Conservation (phyloP, 179 eudicot species). For the Beta macrorhiza region DNA sequence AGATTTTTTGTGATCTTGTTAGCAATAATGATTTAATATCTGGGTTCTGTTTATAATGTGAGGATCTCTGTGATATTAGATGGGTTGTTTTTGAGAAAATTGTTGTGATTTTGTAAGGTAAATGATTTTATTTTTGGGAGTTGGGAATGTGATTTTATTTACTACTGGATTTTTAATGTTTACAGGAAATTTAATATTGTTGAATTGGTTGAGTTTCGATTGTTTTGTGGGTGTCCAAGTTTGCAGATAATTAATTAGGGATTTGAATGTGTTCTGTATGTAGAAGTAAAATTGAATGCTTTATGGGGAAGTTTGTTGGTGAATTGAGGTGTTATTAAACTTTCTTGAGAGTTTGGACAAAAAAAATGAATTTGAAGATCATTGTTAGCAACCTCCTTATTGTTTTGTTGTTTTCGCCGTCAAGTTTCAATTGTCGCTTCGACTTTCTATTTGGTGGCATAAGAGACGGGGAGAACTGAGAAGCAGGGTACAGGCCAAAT, state of each 20-base stretch:
- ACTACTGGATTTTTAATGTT: neutral
- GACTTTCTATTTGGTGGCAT: neutral
- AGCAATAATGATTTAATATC: neutral
- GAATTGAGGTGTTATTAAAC: neutral
- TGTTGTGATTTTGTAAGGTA: neutral
- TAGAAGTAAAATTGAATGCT: neutral
- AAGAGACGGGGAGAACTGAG: no score
- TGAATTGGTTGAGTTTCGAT: neutral
- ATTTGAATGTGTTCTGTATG: neutral
- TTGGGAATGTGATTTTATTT: neutral
- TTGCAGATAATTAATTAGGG: neutral
- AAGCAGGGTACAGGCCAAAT: neutral
- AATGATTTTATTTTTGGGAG: neutral
- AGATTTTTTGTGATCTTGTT: neutral
- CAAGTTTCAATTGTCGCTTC: neutral
- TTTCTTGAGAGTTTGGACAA: neutral
- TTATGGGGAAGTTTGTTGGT: neutral
- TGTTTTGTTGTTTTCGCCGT: neutral
- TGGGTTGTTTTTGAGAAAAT: neutral
- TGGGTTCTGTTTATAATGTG: neutral
- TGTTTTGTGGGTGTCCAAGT: neutral
- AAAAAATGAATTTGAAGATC: neutral
- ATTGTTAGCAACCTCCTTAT: neutral
- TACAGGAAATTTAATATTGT: neutral
- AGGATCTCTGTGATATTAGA: neutral